Percentiles rank a stretch among this genome's conserved stretches.
Evolutionary conservation across 768 basidiomycete species (phyloP).

Genomic region (Mycena latifolia): DNA sequence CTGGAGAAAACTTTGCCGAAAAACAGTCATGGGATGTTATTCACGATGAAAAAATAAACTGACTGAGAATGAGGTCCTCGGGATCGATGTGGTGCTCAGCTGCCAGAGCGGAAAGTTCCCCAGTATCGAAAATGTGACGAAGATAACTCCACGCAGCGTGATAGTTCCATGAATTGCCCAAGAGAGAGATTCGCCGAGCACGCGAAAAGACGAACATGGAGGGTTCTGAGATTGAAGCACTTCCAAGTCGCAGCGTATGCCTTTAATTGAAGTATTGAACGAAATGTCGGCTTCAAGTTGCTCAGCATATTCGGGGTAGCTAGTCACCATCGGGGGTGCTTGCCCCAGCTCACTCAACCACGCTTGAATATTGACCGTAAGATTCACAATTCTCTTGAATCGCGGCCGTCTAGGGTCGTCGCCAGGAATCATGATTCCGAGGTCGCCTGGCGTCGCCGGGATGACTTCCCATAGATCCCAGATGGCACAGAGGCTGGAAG

Average conservation of each 20-base stretch:
- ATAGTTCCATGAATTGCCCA: conserved; percentile 11
- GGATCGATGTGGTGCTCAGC: background rate
- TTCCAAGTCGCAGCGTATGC: conserved; percentile 8
- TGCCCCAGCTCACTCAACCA: background rate
- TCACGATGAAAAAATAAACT: background rate
- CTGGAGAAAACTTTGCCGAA: conserved; percentile 4
- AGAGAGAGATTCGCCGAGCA: conserved; percentile 3
- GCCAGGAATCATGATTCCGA: conserved; percentile 16
- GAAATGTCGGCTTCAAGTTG: background rate
- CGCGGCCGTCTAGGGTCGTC: background rate
- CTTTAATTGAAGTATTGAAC: background rate
- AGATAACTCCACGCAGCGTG: conserved; percentile 7
- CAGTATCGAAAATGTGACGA: conserved; percentile 4
- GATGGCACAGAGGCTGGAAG: conserved; percentile 1
- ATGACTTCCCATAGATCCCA: conserved; percentile 14
- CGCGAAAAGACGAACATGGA: background rate
- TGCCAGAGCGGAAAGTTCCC: conserved; percentile 4
- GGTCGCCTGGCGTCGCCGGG: conserved; percentile 3
- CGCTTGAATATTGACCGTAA: background rate
- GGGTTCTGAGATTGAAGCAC: background rate
- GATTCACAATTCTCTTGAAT: conserved; percentile 9
- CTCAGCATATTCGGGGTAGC: conserved; percentile 13
- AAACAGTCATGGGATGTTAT: background rate
- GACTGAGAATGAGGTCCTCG: conserved; percentile 11
- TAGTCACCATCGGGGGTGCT: background rate